Evolutionary conservation across 805 yeast species (phyloP).

Genomic region (Starmera amethionina): DNA sequence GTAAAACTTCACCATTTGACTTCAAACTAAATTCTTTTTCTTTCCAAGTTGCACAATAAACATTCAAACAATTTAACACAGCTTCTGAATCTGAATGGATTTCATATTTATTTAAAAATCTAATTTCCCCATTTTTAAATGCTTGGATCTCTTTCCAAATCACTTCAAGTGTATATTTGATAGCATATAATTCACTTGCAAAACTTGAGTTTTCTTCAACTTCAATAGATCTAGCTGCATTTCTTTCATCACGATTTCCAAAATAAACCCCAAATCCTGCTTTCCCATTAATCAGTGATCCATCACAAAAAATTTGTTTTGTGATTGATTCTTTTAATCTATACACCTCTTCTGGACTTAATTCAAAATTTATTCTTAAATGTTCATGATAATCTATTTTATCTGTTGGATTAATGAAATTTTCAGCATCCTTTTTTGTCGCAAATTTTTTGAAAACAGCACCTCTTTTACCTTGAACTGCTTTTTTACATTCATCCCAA

Average conservation of each 20-base stretch:
- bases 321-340: slow-evolving; percentile 1
- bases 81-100: slow-evolving; percentile 69
- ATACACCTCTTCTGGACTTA: too few species aligned
- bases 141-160: slow-evolving; percentile 25
- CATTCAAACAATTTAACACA: slow-evolving; percentile 42
- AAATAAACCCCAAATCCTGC: slow-evolving; percentile 76
- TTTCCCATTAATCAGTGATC: slow-evolving; percentile 53
- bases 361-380: too few species aligned
- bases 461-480: background rate
- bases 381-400: too few species aligned
- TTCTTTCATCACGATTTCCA: slow-evolving; percentile 44
- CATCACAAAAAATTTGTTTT: slow-evolving; percentile 58
- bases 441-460: background rate
- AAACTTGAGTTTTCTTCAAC: slow-evolving; percentile 58
- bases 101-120: slow-evolving; percentile 20
- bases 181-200: slow-evolving; percentile 70
- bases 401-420: background rate
- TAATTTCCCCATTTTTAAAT: slow-evolving; percentile 8
- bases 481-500: background rate
- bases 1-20: slow-evolving; percentile 19
- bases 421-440: slow-evolving; percentile 1
- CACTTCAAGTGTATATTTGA: slow-evolving; percentile 40
- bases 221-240: slow-evolving; percentile 42
- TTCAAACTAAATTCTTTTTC: slow-evolving; percentile 40
- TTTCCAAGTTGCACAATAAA: slow-evolving; percentile 52